phyloP scores from a whole-genome alignment of 2,329 filamentous ascomycete genomes.

The Aschersonia sp. region DNA sequence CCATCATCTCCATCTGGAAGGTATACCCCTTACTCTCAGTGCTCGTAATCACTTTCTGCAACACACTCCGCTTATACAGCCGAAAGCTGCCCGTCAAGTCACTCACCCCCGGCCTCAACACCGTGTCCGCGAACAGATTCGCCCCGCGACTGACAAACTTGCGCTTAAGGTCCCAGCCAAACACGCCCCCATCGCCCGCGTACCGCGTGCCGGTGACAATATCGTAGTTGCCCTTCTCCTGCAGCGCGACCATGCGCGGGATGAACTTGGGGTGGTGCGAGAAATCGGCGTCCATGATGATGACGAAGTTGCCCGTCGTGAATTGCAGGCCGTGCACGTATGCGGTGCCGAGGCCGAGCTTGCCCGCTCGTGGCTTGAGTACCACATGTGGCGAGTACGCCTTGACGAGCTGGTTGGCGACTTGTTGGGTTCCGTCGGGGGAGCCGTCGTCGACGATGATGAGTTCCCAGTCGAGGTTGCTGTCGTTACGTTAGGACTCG shows the following conservation, averaged over 20 bases:
- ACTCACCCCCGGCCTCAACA: slow-evolving; percentile 84
- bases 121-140: slow-evolving; percentile 90
- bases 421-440: slow-evolving; percentile 83
- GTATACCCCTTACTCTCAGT: slow-evolving; percentile 96
- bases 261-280: slow-evolving; percentile 99
- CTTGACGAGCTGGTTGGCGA: slow-evolving; percentile 81
- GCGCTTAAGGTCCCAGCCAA: slow-evolving; percentile 89
- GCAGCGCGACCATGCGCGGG: slow-evolving; percentile 75
- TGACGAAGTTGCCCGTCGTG: slow-evolving; percentile 82
- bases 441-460: slow-evolving; percentile 98
- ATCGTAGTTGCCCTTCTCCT: slow-evolving; percentile 68
- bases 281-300: slow-evolving; percentile 99
- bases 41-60: slow-evolving; percentile 79
- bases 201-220: slow-evolving; percentile 96
- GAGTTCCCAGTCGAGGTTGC: slow-evolving; percentile 91
- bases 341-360: slow-evolving; percentile 91
- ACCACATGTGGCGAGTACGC: slow-evolving; percentile 69
- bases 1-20: slow-evolving; percentile 99
- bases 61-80: slow-evolving; percentile 79
- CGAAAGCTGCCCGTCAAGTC: slow-evolving; percentile 92
- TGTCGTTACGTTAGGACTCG: slow-evolving; percentile 18
- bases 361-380: slow-evolving; percentile 80
- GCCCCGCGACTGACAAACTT: slow-evolving; percentile 76
- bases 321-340: slow-evolving; percentile 93
- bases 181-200: slow-evolving; percentile 78